Evolutionary conservation across 306 rosid genomes (phyloP).

Genomic region (Begonia masoniana): DNA sequence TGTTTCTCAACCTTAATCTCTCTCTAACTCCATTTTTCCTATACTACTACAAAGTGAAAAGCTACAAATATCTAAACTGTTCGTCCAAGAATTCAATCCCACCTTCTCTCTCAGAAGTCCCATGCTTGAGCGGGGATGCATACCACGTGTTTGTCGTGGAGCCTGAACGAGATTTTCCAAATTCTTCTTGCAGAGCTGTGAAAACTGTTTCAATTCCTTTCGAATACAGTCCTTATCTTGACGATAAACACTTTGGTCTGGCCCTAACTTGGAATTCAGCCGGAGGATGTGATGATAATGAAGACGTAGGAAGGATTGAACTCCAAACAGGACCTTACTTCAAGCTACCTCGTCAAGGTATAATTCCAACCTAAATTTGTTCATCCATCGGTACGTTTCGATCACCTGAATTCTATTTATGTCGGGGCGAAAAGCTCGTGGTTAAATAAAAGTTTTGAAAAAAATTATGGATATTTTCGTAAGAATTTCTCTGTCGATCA

Average conservation of each 20-base stretch:
- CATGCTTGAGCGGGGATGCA: conserved; percentile 41
- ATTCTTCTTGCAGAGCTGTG: conserved; percentile 33
- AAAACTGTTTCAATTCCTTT: conserved; percentile 63
- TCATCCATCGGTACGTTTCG: too few relatives aligned
- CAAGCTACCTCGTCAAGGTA: conserved; percentile 7
- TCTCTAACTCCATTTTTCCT: conserved; percentile 39
- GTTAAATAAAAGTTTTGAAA: not conserved
- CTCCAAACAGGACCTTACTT: not conserved
- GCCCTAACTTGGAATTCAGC: conserved; percentile 43
- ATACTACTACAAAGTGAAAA: conserved; percentile 31
- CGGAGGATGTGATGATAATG: conserved; percentile 19
- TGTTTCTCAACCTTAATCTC: conserved; percentile 59
- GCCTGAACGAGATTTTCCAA: conserved; percentile 29
- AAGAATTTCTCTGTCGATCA: too few relatives aligned
- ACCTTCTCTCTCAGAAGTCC: conserved; percentile 26
- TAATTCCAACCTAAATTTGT: not conserved
- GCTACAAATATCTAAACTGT: conserved; percentile 52
- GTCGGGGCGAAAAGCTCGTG: too few relatives aligned
- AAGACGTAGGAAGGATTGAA: conserved; percentile 1
- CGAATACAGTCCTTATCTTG: conserved; percentile 50
- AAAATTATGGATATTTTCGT: not conserved
- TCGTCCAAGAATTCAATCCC: conserved; percentile 15
- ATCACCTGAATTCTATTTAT: not conserved
- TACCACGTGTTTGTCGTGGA: conserved; percentile 52
- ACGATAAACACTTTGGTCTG: conserved; percentile 61